Base-by-base conservation (phyloP, 2,329 filamentous ascomycete genomes). In the Huntiella decipiens region DNA sequence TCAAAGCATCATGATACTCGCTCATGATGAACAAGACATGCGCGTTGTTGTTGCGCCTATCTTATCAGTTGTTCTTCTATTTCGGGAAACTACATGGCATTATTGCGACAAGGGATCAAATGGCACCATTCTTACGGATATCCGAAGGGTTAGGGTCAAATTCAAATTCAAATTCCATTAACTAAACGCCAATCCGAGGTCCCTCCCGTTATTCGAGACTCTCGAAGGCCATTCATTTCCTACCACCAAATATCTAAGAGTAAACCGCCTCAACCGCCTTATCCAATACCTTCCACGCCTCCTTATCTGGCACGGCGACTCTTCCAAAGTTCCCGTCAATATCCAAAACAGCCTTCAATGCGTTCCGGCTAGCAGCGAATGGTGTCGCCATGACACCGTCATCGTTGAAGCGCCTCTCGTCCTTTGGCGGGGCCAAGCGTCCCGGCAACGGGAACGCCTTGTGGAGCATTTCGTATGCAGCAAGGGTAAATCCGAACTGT, bases 401-500 rank as follows among this genome's bases (percentile, higher is more conserved):
- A 13, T 66, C 67, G 46, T 72, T 65, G 4, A 71, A 65, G 52
- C 66, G 65, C 11, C 66, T 62, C 47, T 71, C 63, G 38, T 74
- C 69, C 22, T 63, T 60, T 13, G 12, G 12, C 51, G 68, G 63
- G 37, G 65, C 66, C 36, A 50, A 33, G 17, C 41, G 41, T 45
- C 83, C 84, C 2, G 86, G 85, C 56, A 63, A 60, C 13, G 48
- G 48, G 35, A 47, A 42, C 67, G 82, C 77, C 51, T 69, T 82
- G 65, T 95, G 86, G 43, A 98, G 68, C 34, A 98, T 71, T 63
- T 98, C 91, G 62, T 96, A 98, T 38, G 83, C 82, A 3, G 91
- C 91, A 17, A 98, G 76, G 0, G 91, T 98, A 68, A 96, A 96
- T 53, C 91, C 91, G 61, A 98, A 98, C 60, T 98, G 91, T 12